Percentiles rank a stretch among this genome's conserved stretches.
Evolutionary conservation across 1,284 basidiomycete species (phyloP).

Genomic region (Melampsora abietis-canadensis): DNA sequence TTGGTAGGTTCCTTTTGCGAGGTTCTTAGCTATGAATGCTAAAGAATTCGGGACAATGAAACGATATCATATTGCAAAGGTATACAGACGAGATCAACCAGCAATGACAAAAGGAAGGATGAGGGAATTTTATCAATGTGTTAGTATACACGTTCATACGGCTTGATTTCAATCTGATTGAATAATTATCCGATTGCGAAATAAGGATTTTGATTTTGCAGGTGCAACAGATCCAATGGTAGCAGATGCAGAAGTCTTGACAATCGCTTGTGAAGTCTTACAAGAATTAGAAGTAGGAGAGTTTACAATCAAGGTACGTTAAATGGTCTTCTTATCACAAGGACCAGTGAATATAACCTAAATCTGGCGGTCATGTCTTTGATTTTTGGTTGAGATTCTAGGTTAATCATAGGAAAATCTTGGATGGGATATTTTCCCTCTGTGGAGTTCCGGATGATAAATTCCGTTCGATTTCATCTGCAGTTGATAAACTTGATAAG

Average conservation of each 20-base stretch:
- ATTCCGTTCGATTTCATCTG: constrained; percentile 89
- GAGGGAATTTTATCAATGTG: constrained; percentile 98
- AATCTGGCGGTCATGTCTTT: neutral
- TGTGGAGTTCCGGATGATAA: constrained; percentile 91
- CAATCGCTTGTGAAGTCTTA: constrained; percentile 76
- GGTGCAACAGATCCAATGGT: constrained; percentile 88
- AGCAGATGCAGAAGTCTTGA: constrained; percentile 87
- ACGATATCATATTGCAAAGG: constrained; percentile 96
- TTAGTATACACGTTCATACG: too few relatives aligned
- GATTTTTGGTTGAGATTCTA: constrained; percentile 51
- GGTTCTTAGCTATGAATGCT: constrained; percentile 92
- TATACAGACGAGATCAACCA: constrained; percentile 92
- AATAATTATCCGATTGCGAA: too few relatives aligned
- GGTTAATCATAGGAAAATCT: constrained; percentile 94
- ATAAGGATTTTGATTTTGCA: constrained; percentile 88
- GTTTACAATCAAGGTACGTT: constrained; percentile 80
- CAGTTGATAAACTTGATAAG: constrained; percentile 99
- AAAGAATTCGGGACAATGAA: constrained; percentile 68
- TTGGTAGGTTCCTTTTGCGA: constrained; percentile 73
- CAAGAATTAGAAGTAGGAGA: constrained; percentile 82
- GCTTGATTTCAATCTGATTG: too few relatives aligned
- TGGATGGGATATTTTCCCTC: constrained; percentile 94
- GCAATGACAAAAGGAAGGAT: constrained; percentile 97
- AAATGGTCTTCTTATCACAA: too few relatives aligned
- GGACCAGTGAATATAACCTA: too few relatives aligned